Evolutionary conservation across 1,284 basidiomycete genomes (phyloP), one percentile per base, ranked within the genome.

Genomic region (Coniferiporia sulphurascens): DNA sequence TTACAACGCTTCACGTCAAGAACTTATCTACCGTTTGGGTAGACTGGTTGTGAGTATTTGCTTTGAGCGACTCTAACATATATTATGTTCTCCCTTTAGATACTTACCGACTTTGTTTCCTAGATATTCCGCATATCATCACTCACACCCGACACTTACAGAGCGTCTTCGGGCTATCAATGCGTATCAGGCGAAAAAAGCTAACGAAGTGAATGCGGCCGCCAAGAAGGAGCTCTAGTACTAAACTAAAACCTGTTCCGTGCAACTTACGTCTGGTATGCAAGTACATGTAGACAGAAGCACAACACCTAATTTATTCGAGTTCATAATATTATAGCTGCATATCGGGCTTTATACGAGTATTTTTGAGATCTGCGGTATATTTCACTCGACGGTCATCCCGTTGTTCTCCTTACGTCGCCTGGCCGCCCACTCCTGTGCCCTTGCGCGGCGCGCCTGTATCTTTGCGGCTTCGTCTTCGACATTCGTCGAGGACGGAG

Each of bases 1-100:
- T 98, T 59, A 83, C 92, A 65, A 80, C 86, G 58, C 79, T 97
- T 32, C 93, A 96, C 70, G 86, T 92, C 57, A 89, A 95, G 77
- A 96, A 98, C 71, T 72, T 96, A 64, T 89, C 88, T 48, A 93
- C 92, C 2, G 89, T 95, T 49, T 93, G 93, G 86, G 91, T 91
- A 22, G 93, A 95, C 72, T 91, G 88, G 89, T 72, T 95, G 82
- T 91, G 65, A 70, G 86, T 80, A 12, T 63, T 5, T 27, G 27
- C 27, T 3, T 27, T 27, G 5, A 27, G 27, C 5, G 27, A 2
- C 27, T 27, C 27, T 27, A 27, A 27, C 27, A 27, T 27, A 27
- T 27, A 27, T 5, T 2, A 27, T 27, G 27, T 27, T 27, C 48
- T n/a, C 13, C 1, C 17, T 52, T 4, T 35, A 49, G 19, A 43